A percentile compares a stretch with the other conserved stretches of the same genome.
Conservation (phyloP, 2,329 filamentous ascomycete genomes). For the Diaporthe velutina region DNA sequence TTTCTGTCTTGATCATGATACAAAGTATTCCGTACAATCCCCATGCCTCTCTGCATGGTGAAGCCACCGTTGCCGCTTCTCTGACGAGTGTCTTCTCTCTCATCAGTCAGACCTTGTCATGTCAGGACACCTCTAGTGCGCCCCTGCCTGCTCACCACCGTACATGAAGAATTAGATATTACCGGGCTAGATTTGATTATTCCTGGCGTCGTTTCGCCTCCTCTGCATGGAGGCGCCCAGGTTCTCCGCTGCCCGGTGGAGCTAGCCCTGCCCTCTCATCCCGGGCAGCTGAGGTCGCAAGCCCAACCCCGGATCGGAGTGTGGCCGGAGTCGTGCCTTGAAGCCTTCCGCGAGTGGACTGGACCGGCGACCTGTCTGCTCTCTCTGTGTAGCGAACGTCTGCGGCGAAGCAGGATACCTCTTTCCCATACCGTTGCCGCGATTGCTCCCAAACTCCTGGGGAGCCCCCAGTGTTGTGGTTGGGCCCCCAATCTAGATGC, state of each 20-base stretch:
- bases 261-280: slow-evolving; percentile 50
- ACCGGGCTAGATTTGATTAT: slow-evolving; percentile 51
- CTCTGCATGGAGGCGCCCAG: slow-evolving; percentile 28
- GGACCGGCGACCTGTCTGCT: slow-evolving; percentile 44
- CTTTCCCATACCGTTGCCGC: slow-evolving; percentile 51
- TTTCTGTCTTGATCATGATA: slow-evolving; percentile 29
- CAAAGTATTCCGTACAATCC: slow-evolving; percentile 36
- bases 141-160: slow-evolving; percentile 42
- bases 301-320: slow-evolving; percentile 36
- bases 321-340: slow-evolving; percentile 36
- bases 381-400: slow-evolving; percentile 57
- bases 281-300: slow-evolving; percentile 44
- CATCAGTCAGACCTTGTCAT: slow-evolving; percentile 21
- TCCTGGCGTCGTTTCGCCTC: slow-evolving; percentile 29
- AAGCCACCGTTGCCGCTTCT: slow-evolving; percentile 14
- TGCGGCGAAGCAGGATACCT: slow-evolving; percentile 54
- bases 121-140: slow-evolving; percentile 18
- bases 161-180: slow-evolving; percentile 58
- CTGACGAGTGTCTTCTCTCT: slow-evolving; percentile 12
- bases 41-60: slow-evolving; percentile 32
- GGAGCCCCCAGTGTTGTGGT: slow-evolving; percentile 48
- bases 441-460: slow-evolving; percentile 62
- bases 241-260: slow-evolving; percentile 43
- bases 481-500: slow-evolving; percentile 59
- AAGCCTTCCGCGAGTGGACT: slow-evolving; percentile 42